These are phyloP conservation scores for Phytopythium mirpurense DNA, from an alignment of 352 stramenopile species.

Conservation along the genomic window DNA sequence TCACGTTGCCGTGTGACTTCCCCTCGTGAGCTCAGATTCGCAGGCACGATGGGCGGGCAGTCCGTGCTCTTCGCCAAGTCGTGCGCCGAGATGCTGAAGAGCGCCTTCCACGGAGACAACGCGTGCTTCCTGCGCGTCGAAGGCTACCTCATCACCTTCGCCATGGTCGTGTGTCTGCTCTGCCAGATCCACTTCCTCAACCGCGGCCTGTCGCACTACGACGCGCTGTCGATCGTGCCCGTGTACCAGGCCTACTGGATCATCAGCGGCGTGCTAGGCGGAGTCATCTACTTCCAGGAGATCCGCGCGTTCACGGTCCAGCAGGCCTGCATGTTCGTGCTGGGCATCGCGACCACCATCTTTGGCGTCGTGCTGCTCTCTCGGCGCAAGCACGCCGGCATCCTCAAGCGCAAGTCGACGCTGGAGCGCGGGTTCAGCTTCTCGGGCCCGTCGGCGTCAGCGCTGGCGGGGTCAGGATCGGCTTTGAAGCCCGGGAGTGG, in stretches of 20 bases:
- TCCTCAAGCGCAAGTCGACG: slow-evolving; percentile 44
- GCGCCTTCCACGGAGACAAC: slow-evolving; percentile 55
- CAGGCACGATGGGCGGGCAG: slow-evolving; percentile 74
- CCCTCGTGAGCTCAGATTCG: slow-evolving; percentile 20
- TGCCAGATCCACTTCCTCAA: slow-evolving; percentile 83
- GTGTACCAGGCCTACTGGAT: slow-evolving; percentile 90
- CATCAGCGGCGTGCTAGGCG: slow-evolving; percentile 83
- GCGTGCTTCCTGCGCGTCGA: slow-evolving; percentile 50
- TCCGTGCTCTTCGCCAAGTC: slow-evolving; percentile 87
- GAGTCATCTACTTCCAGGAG: slow-evolving; percentile 91
- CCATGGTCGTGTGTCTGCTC: slow-evolving; percentile 51
- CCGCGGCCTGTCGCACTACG: slow-evolving; percentile 65
- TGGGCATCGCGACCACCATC: slow-evolving; percentile 78
- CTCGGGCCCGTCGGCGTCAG: slow-evolving; percentile 20
- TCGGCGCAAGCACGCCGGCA: slow-evolving; percentile 41
- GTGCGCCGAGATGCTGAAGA: slow-evolving; percentile 68
- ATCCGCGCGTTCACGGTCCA: slow-evolving; percentile 68
- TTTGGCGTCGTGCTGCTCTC: slow-evolving; percentile 81
- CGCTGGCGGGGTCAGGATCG: background rate
- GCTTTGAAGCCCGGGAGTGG: background rate
- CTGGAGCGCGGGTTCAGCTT: slow-evolving; percentile 68
- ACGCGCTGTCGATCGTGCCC: slow-evolving; percentile 78
- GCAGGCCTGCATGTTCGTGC: slow-evolving; percentile 79
- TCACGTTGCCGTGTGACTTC: background rate
- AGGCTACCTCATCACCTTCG: slow-evolving; percentile 63